Evolutionary conservation across 192 early-diverging fungal species (phyloP), one percentile per base, ranked within the genome.

Genomic region (Backusella morwellensis): DNA sequence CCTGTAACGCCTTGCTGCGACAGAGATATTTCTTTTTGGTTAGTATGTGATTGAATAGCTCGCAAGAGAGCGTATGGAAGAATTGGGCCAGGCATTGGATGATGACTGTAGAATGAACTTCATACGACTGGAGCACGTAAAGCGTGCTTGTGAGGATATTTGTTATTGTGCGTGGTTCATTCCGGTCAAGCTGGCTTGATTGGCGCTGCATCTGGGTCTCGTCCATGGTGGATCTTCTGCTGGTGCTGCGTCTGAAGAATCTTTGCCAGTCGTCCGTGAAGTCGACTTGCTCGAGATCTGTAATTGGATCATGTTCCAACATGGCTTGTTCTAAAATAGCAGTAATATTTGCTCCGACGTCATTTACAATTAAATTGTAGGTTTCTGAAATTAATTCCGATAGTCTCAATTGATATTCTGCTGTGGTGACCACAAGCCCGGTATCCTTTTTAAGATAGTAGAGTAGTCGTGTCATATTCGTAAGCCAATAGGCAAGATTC

Each of bases 391-490:
- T 87, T 32, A 96, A 87, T 75, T 96, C 96, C 7, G 93, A 90
- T 72, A 99, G 85, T 17, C 85, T 85, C 4, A 92, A 85, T 82
- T 99, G 96, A 47, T 90, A 85, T 68, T 92, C 87, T 63, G 85
- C 90, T 23, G 94, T 91, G 4, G 88, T 81, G 40, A 86, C 80
- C 26, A 91, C 86, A 47, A 97, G 87, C 11, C 89, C 89, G 44
- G 87, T 72, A 83, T 98, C 97, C 73, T 93, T 91, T 82, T 96
- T 96, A 67, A 98, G 83, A 81, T 93, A 97, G 77, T 95, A 93
- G 0, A 95, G 83, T 12, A 98, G 86, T 54, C 92, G 91, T 38
- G 90, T 91, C 50, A 88, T 86, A 82, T 98, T 97, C 32, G 94
- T 86, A 35, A 96, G 86, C 96, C 96, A 97, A 77, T 91, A 95